These are phyloP conservation scores for Crithidia thermophila DNA, from an alignment of 208 protist species.

Conservation along the genomic window DNA sequence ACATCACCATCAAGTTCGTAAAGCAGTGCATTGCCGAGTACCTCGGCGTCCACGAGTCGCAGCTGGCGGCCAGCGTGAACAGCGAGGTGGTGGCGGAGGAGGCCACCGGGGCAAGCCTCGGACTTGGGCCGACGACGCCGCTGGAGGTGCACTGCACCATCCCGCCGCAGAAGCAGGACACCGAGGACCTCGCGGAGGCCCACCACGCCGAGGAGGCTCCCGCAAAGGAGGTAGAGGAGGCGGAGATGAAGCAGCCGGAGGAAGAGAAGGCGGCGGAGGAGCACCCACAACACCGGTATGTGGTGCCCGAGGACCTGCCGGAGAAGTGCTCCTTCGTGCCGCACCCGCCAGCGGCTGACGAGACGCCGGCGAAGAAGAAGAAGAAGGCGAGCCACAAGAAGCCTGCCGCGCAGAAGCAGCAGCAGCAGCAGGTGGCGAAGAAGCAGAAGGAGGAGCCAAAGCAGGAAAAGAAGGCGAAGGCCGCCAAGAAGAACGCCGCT, in stretches of 20 bases:
- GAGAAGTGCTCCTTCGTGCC: no score
- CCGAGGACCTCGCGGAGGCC: neutral
- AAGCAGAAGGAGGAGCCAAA: neutral
- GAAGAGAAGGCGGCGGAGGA: no score
- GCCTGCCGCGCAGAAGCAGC: no score
- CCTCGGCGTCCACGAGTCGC: slow-evolving; percentile 11
- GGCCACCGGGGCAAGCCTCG: neutral
- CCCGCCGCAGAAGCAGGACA: neutral
- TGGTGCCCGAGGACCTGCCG: no score
- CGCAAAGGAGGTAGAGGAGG: neutral
- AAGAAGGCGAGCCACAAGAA: no score
- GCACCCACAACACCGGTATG: no score
- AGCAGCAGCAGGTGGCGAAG: no score
- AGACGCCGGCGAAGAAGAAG: no score
- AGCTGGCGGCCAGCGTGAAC: slow-evolving; percentile 24
- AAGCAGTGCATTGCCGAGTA: slow-evolving; percentile 14
- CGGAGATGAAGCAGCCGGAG: neutral
- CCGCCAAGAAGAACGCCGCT: neutral
- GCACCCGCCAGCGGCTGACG: no score
- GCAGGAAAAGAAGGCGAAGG: neutral
- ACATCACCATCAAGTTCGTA: slow-evolving; percentile 13
- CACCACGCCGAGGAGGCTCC: neutral
- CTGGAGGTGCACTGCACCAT: slow-evolving; percentile 16
- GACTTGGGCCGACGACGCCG: no score
- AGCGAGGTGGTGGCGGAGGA: slow-evolving; percentile 16